A percentile compares a stretch with the other conserved stretches of the same genome.
Conservation (phyloP, 805 yeast species). For the Candida patagonica region DNA sequence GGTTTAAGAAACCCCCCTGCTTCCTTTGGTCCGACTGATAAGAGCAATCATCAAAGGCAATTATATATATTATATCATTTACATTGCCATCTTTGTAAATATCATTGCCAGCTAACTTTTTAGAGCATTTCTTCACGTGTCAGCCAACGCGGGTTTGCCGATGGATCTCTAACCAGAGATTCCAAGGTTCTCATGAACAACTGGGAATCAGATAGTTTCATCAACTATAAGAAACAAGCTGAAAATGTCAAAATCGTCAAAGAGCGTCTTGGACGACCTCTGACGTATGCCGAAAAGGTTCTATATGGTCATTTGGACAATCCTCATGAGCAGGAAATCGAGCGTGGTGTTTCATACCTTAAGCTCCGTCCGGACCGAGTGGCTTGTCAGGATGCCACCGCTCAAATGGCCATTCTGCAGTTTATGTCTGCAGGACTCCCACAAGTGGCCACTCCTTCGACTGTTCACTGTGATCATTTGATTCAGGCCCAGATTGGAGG, state of each 20-base stretch:
- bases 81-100: no score
- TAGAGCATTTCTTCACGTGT: conserved; percentile 6
- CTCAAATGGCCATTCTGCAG: conserved; percentile 95
- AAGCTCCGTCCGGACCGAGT: conserved; percentile 96
- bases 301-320: conserved; percentile 90
- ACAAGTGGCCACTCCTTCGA: conserved; percentile 84
- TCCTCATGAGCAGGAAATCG: conserved; percentile 77
- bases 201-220: conserved; percentile 57
- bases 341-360: conserved; percentile 82
- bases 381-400: conserved; percentile 98
- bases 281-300: conserved; percentile 92
- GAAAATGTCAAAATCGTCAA: conserved; percentile 83
- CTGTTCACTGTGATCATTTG: conserved; percentile 96
- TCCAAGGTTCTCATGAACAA: conserved; percentile 71
- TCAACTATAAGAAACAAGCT: conserved; percentile 83
- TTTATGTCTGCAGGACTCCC: conserved; percentile 93
- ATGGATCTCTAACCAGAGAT: conserved; percentile 39
- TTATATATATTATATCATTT: no score
- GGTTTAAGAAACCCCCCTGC: no score
- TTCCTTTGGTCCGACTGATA: no score
- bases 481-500: conserved; percentile 95
- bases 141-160: conserved; percentile 13
- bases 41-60: no score
- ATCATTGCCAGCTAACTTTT: no score
- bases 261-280: conserved; percentile 74